These are phyloP conservation scores for Chernovozyma sophiae-reginae DNA, from an alignment of 1,139 yeast species.

Conservation along the genomic window DNA sequence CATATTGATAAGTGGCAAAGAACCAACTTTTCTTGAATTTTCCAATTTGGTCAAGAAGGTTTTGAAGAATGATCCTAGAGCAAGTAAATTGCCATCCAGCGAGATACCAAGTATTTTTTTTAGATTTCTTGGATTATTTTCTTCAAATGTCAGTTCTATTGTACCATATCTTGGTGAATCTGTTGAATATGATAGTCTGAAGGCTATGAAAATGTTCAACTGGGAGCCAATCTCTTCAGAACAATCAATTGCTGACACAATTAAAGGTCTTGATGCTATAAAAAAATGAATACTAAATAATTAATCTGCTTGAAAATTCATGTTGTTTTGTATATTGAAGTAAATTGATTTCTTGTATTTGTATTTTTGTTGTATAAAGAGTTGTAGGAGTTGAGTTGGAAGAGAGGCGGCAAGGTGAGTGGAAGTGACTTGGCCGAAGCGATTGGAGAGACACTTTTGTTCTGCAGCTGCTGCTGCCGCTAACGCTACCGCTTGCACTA, in stretches of 20 bases:
- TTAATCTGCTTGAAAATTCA: too few relatives aligned
- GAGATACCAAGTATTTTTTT: slow-evolving; percentile 2
- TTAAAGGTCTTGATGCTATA: slow-evolving; percentile 3
- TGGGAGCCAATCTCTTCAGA: slow-evolving; percentile 8
- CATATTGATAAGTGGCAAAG: slow-evolving; percentile 9
- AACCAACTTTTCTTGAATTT: slow-evolving; percentile 1
- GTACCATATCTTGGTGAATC: not conserved
- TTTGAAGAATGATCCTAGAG: not conserved
- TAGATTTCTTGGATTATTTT: not conserved
- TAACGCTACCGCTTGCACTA: too few relatives aligned
- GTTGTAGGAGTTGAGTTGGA: too few relatives aligned
- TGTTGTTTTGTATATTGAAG: too few relatives aligned
- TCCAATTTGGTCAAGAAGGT: slow-evolving; percentile 1
- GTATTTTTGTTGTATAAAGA: too few relatives aligned
- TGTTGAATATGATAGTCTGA: not conserved
- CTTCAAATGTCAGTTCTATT: not conserved
- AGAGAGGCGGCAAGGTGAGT: too few relatives aligned
- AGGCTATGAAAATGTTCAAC: slow-evolving; percentile 7
- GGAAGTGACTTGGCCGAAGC: too few relatives aligned
- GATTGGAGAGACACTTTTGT: too few relatives aligned
- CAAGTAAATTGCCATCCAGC: slow-evolving; percentile 3
- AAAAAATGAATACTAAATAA: too few relatives aligned
- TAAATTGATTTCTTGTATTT: too few relatives aligned
- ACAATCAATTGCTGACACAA: slow-evolving; percentile 4
- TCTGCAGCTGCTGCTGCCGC: too few relatives aligned